Evolutionary conservation across 169 alveolate species (phyloP).

Genomic region (Plasmodium coatneyi): DNA sequence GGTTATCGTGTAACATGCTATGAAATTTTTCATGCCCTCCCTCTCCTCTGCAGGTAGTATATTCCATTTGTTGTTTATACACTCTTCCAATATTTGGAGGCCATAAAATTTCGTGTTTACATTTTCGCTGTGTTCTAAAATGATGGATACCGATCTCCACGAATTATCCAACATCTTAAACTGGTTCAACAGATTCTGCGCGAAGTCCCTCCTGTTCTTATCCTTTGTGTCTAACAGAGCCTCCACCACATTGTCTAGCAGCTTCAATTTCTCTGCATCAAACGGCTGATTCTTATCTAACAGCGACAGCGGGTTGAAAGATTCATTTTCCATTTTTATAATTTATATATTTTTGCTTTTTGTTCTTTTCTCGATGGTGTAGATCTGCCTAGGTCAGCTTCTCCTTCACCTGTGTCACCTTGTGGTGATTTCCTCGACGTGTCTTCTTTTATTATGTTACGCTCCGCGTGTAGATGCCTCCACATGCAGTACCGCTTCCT

Average conservation of each 20-base stretch:
- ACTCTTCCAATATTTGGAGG: conserved; percentile 88
- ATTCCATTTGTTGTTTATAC: conserved; percentile 91
- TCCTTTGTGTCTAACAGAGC: conserved; percentile 89
- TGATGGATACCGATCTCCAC: conserved; percentile 93
- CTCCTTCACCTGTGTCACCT: background rate
- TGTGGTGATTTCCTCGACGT: background rate
- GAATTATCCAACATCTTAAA: conserved; percentile 90
- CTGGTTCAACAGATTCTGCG: conserved; percentile 90
- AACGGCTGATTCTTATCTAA: conserved; percentile 89
- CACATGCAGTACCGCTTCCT: background rate
- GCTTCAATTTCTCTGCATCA: conserved; percentile 87
- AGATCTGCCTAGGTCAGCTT: background rate
- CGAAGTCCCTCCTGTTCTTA: conserved; percentile 87
- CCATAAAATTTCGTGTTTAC: conserved; percentile 92
- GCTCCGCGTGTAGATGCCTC: background rate
- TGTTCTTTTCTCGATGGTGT: background rate
- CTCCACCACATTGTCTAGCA: conserved; percentile 90
- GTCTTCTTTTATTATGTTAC: background rate
- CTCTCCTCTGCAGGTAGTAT: conserved; percentile 89
- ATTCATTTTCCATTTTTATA: conserved; percentile 63
- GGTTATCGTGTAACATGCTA: conserved; percentile 86
- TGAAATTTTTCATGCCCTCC: conserved; percentile 89
- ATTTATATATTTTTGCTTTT: background rate
- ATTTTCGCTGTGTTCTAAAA: conserved; percentile 87
- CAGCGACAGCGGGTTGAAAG: conserved; percentile 84